These are phyloP conservation scores for Scortechinia acanthostroma DNA, from an alignment of 2,329 filamentous ascomycete species.

Conservation along the genomic window DNA sequence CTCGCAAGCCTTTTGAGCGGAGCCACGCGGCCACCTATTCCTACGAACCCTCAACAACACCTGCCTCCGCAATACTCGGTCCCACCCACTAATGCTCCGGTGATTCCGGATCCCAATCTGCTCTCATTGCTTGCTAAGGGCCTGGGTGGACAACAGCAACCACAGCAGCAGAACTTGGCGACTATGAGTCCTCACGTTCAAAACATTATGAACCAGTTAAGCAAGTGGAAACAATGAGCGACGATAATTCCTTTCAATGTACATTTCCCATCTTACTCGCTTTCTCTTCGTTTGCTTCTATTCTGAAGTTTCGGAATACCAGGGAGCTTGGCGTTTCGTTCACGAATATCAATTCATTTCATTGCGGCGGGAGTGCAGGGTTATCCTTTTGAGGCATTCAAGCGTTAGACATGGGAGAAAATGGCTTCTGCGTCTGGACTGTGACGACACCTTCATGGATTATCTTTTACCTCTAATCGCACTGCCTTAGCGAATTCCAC, in stretches of 20 bases:
- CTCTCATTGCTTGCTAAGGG: neutral
- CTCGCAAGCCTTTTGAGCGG: neutral
- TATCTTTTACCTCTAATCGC: neutral
- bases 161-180: neutral
- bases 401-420: no score
- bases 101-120: neutral
- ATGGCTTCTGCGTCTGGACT: neutral
- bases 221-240: constrained; percentile 34
- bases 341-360: no score
- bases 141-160: neutral
- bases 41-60: neutral
- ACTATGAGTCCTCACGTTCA: constrained; percentile 32
- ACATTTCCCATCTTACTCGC: neutral
- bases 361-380: no score
- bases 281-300: no score
- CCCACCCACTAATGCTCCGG: neutral
- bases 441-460: neutral
- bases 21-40: neutral
- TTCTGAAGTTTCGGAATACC: no score
- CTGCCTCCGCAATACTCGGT: neutral
- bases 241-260: neutral
- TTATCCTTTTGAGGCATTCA: no score
- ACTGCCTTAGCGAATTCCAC: no score
- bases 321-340: no score
- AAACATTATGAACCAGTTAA: constrained; percentile 48